Percentiles rank a stretch among this genome's conserved stretches.
Conservation (phyloP, 2,329 filamentous ascomycete species). For the Dactylellina leptospora region DNA sequence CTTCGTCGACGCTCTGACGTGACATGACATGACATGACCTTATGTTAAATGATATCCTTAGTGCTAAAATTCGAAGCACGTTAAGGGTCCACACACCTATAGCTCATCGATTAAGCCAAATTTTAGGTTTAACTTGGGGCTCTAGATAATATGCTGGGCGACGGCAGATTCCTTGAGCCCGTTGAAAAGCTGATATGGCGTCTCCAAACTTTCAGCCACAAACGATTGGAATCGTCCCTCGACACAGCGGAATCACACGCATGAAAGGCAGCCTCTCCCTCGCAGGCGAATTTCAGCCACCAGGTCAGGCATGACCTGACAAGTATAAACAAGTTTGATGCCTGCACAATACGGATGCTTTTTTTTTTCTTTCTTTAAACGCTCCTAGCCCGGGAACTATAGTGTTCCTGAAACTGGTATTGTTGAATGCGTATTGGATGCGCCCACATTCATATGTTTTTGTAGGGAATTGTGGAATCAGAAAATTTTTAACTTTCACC, state of each 20-base stretch:
- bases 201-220: not conserved
- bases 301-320: no score
- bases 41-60: no score
- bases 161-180: constrained; percentile 15
- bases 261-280: not conserved
- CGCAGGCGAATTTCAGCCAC: not conserved
- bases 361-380: no score
- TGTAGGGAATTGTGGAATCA: no score
- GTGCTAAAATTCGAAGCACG: no score
- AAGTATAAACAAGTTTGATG: no score
- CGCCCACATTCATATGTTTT: no score
- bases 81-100: constrained; percentile 8
- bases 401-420: no score
- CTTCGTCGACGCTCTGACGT: constrained; percentile 1
- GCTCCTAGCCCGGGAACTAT: no score
- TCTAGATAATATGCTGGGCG: not conserved
- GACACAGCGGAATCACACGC: constrained; percentile 6
- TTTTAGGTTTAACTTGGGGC: not conserved
- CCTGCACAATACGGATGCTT: no score
- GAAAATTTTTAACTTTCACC: not conserved
- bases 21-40: not conserved
- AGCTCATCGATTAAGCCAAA: not conserved
- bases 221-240: constrained; percentile 10
- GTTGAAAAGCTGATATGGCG: constrained; percentile 29
- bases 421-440: no score